Evolutionary conservation across 352 stramenopile species (phyloP).

Genomic region (Pythium dissotocum): DNA sequence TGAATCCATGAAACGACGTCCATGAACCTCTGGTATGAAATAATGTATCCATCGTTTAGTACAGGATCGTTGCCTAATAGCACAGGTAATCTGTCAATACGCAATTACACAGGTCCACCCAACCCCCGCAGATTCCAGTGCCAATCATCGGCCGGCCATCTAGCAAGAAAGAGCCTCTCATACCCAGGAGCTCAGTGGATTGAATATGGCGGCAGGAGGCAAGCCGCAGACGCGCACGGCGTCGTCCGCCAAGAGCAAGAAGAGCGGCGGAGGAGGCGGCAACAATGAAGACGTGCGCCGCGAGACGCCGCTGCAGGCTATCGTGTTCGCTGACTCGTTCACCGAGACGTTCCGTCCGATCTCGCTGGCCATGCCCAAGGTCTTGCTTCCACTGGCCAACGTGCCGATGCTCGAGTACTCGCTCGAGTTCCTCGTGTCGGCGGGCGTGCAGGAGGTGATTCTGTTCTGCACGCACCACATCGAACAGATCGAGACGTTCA

Average conservation of each 20-base stretch:
- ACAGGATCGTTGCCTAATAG: slow-evolving; percentile 5
- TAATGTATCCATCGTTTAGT: slow-evolving; percentile 18
- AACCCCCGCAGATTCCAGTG: slow-evolving; percentile 2
- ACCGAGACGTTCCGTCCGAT: slow-evolving; percentile 93
- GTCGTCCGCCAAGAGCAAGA: slow-evolving; percentile 20
- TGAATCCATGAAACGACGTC: slow-evolving; percentile 23
- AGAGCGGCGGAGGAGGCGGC: slow-evolving; percentile 1
- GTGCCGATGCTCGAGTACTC: slow-evolving; percentile 97
- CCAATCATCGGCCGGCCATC: slow-evolving; percentile 11
- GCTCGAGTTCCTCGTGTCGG: slow-evolving; percentile 94
- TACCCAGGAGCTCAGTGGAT: too few species aligned
- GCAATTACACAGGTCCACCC: neutral
- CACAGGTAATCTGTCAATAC: neutral
- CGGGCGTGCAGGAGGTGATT: slow-evolving; percentile 95
- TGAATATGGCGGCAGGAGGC: neutral
- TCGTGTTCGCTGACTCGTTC: slow-evolving; percentile 97
- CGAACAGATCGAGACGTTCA: slow-evolving; percentile 87
- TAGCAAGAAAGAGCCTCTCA: neutral
- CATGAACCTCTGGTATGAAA: neutral
- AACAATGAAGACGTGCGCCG: slow-evolving; percentile 76
- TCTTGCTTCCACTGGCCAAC: slow-evolving; percentile 96
- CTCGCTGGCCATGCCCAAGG: slow-evolving; percentile 87
- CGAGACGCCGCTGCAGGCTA: slow-evolving; percentile 94
- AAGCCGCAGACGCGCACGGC: neutral
- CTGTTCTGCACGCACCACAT: slow-evolving; percentile 91